Base-by-base conservation (phyloP, 345 rosid genomes). In the Citrus sp. region DNA sequence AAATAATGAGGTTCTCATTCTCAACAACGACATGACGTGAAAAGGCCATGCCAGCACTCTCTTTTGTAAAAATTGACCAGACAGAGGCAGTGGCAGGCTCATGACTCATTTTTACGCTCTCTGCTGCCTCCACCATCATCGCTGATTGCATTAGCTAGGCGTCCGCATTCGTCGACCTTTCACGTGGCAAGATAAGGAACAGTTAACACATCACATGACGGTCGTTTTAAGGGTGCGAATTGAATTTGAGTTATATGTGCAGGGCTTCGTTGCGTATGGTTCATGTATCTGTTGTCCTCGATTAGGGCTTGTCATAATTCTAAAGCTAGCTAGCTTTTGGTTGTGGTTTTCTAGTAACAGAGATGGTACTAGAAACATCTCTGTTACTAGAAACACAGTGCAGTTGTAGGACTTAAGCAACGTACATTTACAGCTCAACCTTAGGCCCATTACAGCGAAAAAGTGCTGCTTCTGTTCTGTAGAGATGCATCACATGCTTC, bases 401-500 rank as follows among this genome's bases (percentile, higher is more conserved):
- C 49, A 22, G 61, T 28, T 25, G 16, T 55, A 32, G 27, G 75
- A 67, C 71, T 27, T 6, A 62, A 27, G 7, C 67, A n/a, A 55
- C 60, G 10, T 65, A 70, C 71, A 7, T 63, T 35, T 58, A 74
- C 73, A 83, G 40, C 80, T 76, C 82, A 66, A 70, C 46, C 42
- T 19, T 75, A 78, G 80, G 68, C 49, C 77, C 55, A 56, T 70
- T 61, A 54, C 58, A 54, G 22, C 7, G 58, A 7, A 49, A 24
- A 67, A 49, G 37, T 54, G 42, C 59, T 58, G 49, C 37, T 75
- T 19, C 18, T 46, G 18, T 46, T 25, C 66, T 25, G 64, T 32
- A 38, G 27, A 32, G 69, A 32, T 77, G 69, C 74, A 80, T 75
- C 86, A 71, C 86, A 78, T 80, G 78, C 25, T 42, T 77, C 61